Percentiles rank a stretch among this genome's conserved stretches.
These are phyloP conservation scores for Didymella pomorum DNA, from an alignment of 2,329 filamentous ascomycete genomes.

Conservation along the genomic window DNA sequence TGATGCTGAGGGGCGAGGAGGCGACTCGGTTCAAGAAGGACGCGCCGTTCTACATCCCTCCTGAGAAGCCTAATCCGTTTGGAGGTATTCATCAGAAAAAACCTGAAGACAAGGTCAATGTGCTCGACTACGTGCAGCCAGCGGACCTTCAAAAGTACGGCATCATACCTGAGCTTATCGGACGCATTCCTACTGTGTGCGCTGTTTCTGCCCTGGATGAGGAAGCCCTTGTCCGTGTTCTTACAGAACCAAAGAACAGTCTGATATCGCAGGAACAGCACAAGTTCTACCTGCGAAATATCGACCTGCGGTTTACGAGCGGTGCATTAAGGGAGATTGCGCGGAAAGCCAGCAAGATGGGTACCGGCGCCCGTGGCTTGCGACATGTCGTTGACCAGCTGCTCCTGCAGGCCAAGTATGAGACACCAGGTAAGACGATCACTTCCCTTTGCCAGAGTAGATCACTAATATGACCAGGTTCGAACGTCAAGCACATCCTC, in stretches of 20 bases:
- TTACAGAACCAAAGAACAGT: slow-evolving; percentile 91
- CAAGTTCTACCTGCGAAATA: slow-evolving; percentile 80
- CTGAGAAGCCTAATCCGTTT: slow-evolving; percentile 36
- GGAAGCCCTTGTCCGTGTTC: slow-evolving; percentile 77
- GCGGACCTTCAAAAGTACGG: slow-evolving; percentile 83
- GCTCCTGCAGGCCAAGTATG: slow-evolving; percentile 57
- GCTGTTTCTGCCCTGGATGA: slow-evolving; percentile 79
- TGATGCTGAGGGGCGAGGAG: slow-evolving; percentile 67
- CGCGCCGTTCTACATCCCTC: slow-evolving; percentile 62
- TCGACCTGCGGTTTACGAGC: slow-evolving; percentile 82
- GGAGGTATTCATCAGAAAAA: slow-evolving; percentile 29
- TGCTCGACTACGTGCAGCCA: slow-evolving; percentile 76
- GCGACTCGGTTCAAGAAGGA: slow-evolving; percentile 65
- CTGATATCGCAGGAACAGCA: slow-evolving; percentile 88
- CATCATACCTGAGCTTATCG: slow-evolving; percentile 93
- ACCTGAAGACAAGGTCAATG: slow-evolving; percentile 56
- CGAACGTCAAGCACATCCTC: slow-evolving; percentile 55
- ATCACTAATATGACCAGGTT: slow-evolving; percentile 40
- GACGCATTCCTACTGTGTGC: slow-evolving; percentile 90
- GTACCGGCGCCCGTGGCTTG: slow-evolving; percentile 70
- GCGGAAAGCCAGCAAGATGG: slow-evolving; percentile 70
- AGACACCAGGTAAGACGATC: slow-evolving; percentile 51
- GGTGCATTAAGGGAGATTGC: slow-evolving; percentile 84
- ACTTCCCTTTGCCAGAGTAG: neutral
- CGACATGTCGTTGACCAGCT: slow-evolving; percentile 59